phyloP scores from a whole-genome alignment of 352 stramenopile species.

The Chrysophaeum taylorii region DNA sequence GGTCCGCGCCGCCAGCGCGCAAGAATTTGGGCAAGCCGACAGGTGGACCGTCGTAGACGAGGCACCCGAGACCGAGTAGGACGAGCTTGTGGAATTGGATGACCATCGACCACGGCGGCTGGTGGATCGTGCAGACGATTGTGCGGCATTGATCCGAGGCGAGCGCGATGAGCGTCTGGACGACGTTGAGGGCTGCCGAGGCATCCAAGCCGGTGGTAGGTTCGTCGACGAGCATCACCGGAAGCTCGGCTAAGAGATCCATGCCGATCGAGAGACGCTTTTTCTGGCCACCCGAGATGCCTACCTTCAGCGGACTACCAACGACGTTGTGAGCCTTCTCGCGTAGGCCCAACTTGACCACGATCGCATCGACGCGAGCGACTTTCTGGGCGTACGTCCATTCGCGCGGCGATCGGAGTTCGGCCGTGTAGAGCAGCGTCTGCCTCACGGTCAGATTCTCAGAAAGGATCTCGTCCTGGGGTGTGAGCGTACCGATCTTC shows the following conservation, averaged over 20 bases:
- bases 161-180: conserved; percentile 51
- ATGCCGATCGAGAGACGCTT: conserved; percentile 66
- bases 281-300: conserved; percentile 54
- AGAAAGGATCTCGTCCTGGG: conserved; percentile 55
- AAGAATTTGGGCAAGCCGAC: background rate
- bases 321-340: background rate
- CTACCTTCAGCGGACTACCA: conserved; percentile 22
- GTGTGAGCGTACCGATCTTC: conserved; percentile 48
- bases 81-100: conserved; percentile 52
- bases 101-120: conserved; percentile 56
- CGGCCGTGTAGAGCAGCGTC: conserved; percentile 52
- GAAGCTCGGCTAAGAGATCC: conserved; percentile 57
- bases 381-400: no score
- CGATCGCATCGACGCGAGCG: conserved; percentile 8
- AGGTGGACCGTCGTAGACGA: background rate
- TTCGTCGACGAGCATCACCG: conserved; percentile 59
- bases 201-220: conserved; percentile 31
- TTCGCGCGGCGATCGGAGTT: conserved; percentile 37
- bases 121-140: conserved; percentile 50
- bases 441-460: conserved; percentile 52
- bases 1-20: background rate
- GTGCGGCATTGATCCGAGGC: conserved; percentile 46
- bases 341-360: conserved; percentile 19
- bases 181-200: conserved; percentile 37
- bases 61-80: conserved; percentile 32